phyloP scores from a whole-genome alignment of 345 rosid species.

The Eucalyptus tenuipes region DNA sequence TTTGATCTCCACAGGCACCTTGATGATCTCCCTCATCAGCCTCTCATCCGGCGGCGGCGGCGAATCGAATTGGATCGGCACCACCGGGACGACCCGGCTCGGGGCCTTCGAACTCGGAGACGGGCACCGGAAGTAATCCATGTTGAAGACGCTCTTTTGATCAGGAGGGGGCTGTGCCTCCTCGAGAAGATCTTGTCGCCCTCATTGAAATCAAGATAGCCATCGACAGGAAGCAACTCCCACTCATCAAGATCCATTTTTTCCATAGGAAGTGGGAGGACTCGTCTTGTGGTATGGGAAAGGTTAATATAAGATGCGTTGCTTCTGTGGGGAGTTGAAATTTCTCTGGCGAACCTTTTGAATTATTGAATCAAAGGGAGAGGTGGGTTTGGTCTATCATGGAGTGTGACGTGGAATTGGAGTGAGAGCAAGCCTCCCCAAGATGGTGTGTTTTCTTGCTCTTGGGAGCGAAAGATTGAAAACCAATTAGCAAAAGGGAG shows the following conservation, averaged over 20 bases:
- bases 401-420: slow-evolving; percentile 8
- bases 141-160: slow-evolving; percentile 21
- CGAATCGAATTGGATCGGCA: slow-evolving; percentile 59
- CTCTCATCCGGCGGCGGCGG: slow-evolving; percentile 16
- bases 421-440: neutral
- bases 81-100: slow-evolving; percentile 41
- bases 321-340: neutral
- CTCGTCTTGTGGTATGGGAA: neutral
- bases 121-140: slow-evolving; percentile 57
- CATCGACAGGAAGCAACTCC: slow-evolving; percentile 60
- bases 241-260: slow-evolving; percentile 89
- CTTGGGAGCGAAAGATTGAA: neutral
- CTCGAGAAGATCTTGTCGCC: slow-evolving; percentile 13
- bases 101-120: slow-evolving; percentile 15
- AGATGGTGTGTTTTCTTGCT: slow-evolving; percentile 16
- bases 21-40: neutral
- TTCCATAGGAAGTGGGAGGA: neutral
- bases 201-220: slow-evolving; percentile 26
- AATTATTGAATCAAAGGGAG: neutral
- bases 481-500: neutral
- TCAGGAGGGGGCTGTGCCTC: slow-evolving; percentile 10
- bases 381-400: neutral
- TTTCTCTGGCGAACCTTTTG: neutral
- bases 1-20: neutral
- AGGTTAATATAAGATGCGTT: neutral